phyloP scores from a whole-genome alignment of 139 green algal genomes.

The Dunaliella primolecta region DNA sequence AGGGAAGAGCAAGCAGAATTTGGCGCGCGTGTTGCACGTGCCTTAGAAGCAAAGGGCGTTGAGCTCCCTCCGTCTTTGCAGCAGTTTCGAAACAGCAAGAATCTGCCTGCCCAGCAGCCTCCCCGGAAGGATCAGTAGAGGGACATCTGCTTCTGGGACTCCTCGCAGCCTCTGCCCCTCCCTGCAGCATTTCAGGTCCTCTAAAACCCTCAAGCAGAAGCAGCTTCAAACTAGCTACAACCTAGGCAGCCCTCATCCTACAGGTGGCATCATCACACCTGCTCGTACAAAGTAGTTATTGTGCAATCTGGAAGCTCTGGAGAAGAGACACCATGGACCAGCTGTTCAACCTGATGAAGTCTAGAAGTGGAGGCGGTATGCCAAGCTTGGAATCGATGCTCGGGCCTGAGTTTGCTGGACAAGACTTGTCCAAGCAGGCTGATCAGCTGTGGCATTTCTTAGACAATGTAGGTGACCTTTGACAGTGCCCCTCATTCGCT shows the following conservation, averaged over 20 bases:
- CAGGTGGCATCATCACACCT: no score
- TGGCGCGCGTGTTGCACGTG: neutral
- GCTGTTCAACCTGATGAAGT: neutral
- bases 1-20: neutral
- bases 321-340: neutral
- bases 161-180: no score
- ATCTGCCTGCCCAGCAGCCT: no score
- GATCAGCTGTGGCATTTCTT: neutral
- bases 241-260: no score
- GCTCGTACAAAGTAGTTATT: no score
- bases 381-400: neutral
- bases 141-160: no score
- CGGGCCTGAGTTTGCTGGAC: neutral
- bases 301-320: no score
- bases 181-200: neutral
- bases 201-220: neutral
- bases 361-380: neutral
- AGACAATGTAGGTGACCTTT: slow-evolving; percentile 1
- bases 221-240: no score
- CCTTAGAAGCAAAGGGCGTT: neutral
- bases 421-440: neutral
- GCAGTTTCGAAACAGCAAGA: neutral
- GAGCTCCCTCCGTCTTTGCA: neutral
- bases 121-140: no score
- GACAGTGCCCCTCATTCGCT: no score